phyloP scores from a whole-genome alignment of 192 early-diverging fungal species.

The Backusella tuberculispora region DNA sequence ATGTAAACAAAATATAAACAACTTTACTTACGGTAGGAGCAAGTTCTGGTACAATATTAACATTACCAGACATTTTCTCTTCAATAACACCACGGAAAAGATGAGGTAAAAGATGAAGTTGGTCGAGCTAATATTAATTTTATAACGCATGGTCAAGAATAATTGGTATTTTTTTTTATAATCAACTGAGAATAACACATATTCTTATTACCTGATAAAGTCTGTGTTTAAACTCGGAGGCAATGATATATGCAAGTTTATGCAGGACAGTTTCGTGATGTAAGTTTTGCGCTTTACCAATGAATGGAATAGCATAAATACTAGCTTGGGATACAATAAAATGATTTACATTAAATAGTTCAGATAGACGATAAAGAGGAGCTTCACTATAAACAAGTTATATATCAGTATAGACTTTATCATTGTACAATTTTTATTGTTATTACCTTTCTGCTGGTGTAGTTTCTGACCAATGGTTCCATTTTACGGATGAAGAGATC shows the following conservation, averaged over 20 bases:
- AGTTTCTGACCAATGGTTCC: conserved; percentile 48
- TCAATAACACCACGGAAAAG: conserved; percentile 61
- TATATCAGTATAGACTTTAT: no score
- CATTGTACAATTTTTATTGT: neutral
- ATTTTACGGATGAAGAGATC: conserved; percentile 56
- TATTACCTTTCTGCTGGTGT: conserved; percentile 43
- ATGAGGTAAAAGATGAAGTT: conserved; percentile 64
- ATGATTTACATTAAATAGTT: conserved; percentile 86
- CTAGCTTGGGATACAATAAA: conserved; percentile 82
- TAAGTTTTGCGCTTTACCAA: conserved; percentile 51
- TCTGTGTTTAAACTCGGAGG: conserved; percentile 64
- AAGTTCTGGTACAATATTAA: conserved; percentile 70
- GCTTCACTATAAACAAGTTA: conserved; percentile 50
- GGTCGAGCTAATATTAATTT: conserved; percentile 47
- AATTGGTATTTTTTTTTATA: neutral
- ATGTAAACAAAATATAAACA: neutral
- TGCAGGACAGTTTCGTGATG: conserved; percentile 40
- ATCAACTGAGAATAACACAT: neutral
- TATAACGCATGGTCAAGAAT: neutral
- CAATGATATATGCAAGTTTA: conserved; percentile 53
- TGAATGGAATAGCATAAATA: conserved; percentile 69
- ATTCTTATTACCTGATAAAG: conserved; percentile 57
- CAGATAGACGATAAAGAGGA: conserved; percentile 66
- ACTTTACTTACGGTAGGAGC: conserved; percentile 42
- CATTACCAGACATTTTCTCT: conserved; percentile 67